Base-by-base conservation (phyloP, 2,329 filamentous ascomycete species). In the Leptographium galeiforme region DNA sequence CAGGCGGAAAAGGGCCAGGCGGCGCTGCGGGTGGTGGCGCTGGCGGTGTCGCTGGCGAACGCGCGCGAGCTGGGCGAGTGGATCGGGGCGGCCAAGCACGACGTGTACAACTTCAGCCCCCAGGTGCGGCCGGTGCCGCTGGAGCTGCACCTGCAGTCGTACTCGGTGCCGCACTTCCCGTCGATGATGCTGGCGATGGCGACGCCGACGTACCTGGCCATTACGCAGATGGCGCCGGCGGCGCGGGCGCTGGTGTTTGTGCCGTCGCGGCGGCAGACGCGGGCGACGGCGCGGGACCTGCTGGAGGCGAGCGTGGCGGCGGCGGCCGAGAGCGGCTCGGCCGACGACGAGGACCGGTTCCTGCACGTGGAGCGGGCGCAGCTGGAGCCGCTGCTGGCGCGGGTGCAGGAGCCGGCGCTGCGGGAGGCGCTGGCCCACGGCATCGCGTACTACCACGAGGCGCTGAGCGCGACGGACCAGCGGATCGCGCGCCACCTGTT, bases 131-230 rank as follows among this genome's bases (percentile, higher is more conserved):
- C 89, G 1, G 82, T 96, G 18, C 90, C 91, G 25, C 73, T 98
- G 36, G 91, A 97, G 66, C 79, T 98, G 54, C 89, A 96, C 65
- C 85, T 98, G 48, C 93, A 98, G 68, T 91, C 90, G 1, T 98
- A 93, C 71, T 87, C 84, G 33, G 95, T 95, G 56, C 89, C 94
- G 48, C 94, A 98, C 65, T 96, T 95, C 72, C 94, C 93, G 5
- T 97, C 93, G 12, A 77, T 98, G 43, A 98, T 98, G 93, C 79
- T 98, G 60, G 90, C 93, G 14, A 98, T 98, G 93, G 89, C 90
- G 16, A 91, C 94, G 67, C 94, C 94, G 19, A 85, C 89, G 1
- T 97, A 96, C 66, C 75, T 88, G 56, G 87, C 91, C 2, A 87
- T 98, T 60, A 79, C 89, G 3, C 89, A 95, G 62, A 79, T 95